Evolutionary conservation across 2,329 filamentous ascomycete species (phyloP).

Genomic region (Pseudomassariella vexata): DNA sequence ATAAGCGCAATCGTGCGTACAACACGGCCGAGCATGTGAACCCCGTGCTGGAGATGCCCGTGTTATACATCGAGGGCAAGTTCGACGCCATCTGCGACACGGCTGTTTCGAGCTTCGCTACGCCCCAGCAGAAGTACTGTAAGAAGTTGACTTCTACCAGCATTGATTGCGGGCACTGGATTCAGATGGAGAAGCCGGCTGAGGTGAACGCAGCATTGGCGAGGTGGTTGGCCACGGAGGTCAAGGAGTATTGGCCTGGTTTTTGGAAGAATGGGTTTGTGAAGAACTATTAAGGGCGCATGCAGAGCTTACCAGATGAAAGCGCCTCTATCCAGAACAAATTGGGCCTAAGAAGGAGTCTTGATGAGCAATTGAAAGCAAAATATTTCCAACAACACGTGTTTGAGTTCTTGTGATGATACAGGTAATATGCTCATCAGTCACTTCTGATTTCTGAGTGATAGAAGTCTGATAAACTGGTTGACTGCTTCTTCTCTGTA

Average conservation of each 20-base stretch:
- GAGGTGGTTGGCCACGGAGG: slow-evolving; percentile 16
- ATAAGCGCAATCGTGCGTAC: slow-evolving; percentile 34
- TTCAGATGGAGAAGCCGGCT: slow-evolving; percentile 22
- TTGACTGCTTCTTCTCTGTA: too few relatives aligned
- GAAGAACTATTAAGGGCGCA: too few relatives aligned
- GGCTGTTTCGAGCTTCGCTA: slow-evolving; percentile 23
- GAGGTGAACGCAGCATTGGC: slow-evolving; percentile 18
- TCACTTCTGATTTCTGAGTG: too few relatives aligned
- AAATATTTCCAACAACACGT: too few relatives aligned
- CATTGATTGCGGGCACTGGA: slow-evolving; percentile 28
- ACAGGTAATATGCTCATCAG: too few relatives aligned
- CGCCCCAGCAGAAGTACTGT: slow-evolving; percentile 26
- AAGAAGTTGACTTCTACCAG: slow-evolving; percentile 31
- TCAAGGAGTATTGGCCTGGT: slow-evolving; percentile 13
- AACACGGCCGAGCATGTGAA: slow-evolving; percentile 18
- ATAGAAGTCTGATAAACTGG: too few relatives aligned
- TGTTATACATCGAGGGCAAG: slow-evolving; percentile 27
- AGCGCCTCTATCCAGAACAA: too few relatives aligned
- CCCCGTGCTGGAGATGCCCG: slow-evolving; percentile 27
- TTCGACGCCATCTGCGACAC: slow-evolving; percentile 32
- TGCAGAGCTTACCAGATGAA: neutral
- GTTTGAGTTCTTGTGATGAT: too few relatives aligned
- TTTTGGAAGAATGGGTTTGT: slow-evolving; percentile 12
- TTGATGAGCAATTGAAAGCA: too few relatives aligned
- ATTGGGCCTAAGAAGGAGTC: too few relatives aligned